Evolutionary conservation across 2,329 filamentous ascomycete genomes (phyloP).

Genomic region (Arachnopeziza araneosa): DNA sequence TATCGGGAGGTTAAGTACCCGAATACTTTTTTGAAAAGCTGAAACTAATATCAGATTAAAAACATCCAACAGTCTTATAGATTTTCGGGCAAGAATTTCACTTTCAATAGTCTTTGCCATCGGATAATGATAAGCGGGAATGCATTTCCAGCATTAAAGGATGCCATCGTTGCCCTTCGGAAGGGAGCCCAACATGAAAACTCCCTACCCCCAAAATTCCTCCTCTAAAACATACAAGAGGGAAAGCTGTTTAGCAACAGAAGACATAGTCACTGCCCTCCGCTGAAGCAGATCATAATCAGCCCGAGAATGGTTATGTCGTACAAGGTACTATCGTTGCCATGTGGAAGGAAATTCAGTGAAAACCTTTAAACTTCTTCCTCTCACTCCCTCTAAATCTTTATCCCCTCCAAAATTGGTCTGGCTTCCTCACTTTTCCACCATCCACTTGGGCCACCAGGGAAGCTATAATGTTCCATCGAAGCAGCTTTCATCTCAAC

Average conservation of each 20-base stretch:
- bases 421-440: conserved; percentile 62
- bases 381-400: conserved; percentile 21
- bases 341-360: conserved; percentile 7
- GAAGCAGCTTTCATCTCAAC: conserved; percentile 90
- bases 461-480: conserved; percentile 75
- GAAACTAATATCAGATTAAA: too few relatives aligned
- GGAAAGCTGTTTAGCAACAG: neutral
- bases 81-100: too few relatives aligned
- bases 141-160: conserved; percentile 2
- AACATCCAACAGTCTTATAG: too few relatives aligned
- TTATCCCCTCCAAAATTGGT: conserved; percentile 30
- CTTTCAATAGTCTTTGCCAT: neutral
- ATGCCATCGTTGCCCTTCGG: conserved; percentile 22
- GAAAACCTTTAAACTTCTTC: conserved; percentile 1
- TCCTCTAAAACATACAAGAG: neutral
- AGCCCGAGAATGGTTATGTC: neutral
- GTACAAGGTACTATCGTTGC: conserved; percentile 11
- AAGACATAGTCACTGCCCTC: conserved; percentile 11
- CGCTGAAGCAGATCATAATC: neutral
- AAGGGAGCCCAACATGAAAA: conserved; percentile 14
- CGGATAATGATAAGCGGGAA: neutral
- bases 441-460: conserved; percentile 74
- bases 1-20: too few relatives aligned
- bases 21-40: too few relatives aligned
- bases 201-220: conserved; percentile 8